Evolutionary conservation across 108 stramenopile species (phyloP), one percentile per base, ranked within the genome.

Genomic region (Cyclostephanos tholiformis): DNA sequence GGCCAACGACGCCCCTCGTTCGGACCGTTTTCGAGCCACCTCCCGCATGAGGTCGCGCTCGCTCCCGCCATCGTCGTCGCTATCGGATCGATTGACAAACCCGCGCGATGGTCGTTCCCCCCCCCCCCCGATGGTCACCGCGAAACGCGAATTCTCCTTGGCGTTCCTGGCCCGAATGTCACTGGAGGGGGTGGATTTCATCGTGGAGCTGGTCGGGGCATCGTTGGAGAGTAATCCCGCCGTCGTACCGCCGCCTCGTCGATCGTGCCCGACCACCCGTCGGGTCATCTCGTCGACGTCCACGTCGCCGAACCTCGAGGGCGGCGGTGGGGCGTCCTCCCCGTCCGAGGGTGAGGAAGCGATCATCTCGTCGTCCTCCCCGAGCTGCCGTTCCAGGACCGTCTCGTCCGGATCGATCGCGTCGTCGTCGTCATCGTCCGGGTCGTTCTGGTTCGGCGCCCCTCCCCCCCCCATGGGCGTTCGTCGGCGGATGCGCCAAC

Each of bases 21-120:
- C 46, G 25, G 49, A 52, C 51, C 67, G 75, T 49, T 62, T 68
- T 25, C 51, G 30, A 0, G 67, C 75, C 75, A 76, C 49, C 32
- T 39, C 51, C 62, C 67, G 48, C 23, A 69, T 50, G 63, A 76
- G 63, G 1, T 60, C 67, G 20, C 25, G 36, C 38, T 69, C 75
- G 27, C 58, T 76, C 78, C 25, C 36, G 0, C 50, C 64, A 20
- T 60, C 41, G 12, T 63, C 50, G 29, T 70, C 69, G 44, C 65
- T 35, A 3, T 43, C 38, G 55, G 0, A 50, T 57, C 26, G 48
- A 63, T 69, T 27, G 50, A 17, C 36, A 14, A 16, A 52, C 23
- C 44, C 38, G 20, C 59, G 67, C 50, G 35, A 32, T 25, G 1
- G 5, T 16, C 61, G 20, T 19, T 19, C 61, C 17, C 11, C 41